phyloP scores from a whole-genome alignment of 2,329 filamentous ascomycete species.

The Botrytis pseudocinerea region DNA sequence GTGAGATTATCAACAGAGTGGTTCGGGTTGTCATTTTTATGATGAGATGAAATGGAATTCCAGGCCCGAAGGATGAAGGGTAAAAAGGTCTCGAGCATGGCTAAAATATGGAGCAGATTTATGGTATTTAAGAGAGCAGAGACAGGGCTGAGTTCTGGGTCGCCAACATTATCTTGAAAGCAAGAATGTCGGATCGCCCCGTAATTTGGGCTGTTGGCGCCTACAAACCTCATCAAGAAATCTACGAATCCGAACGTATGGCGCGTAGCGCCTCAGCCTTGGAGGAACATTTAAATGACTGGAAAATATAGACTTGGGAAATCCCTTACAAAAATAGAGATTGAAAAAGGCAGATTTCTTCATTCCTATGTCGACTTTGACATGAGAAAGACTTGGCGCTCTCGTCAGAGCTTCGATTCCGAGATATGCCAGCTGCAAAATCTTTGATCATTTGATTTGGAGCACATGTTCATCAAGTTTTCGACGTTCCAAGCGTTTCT shows the following conservation, averaged over 20 bases:
- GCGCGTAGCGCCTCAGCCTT: slow-evolving; percentile 8
- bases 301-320: neutral
- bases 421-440: neutral
- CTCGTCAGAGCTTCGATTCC: neutral
- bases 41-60: neutral
- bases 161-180: neutral
- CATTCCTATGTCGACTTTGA: neutral
- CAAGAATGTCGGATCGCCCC: neutral
- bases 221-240: no score
- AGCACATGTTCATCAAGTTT: neutral
- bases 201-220: slow-evolving; percentile 10
- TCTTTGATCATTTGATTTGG: neutral
- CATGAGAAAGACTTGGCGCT: neutral
- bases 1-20: neutral
- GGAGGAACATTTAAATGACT: neutral
- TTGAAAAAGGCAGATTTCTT: neutral
- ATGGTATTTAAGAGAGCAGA: neutral
- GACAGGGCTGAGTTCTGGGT: neutral
- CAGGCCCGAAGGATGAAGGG: slow-evolving; percentile 1
- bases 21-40: slow-evolving; percentile 3
- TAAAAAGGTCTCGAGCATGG: slow-evolving; percentile 7
- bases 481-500: no score
- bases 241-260: neutral
- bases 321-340: neutral
- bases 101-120: slow-evolving; percentile 17